Evolutionary conservation across 495 filamentous ascomycete species (phyloP).

Genomic region (Chaetomium cochliodes): DNA sequence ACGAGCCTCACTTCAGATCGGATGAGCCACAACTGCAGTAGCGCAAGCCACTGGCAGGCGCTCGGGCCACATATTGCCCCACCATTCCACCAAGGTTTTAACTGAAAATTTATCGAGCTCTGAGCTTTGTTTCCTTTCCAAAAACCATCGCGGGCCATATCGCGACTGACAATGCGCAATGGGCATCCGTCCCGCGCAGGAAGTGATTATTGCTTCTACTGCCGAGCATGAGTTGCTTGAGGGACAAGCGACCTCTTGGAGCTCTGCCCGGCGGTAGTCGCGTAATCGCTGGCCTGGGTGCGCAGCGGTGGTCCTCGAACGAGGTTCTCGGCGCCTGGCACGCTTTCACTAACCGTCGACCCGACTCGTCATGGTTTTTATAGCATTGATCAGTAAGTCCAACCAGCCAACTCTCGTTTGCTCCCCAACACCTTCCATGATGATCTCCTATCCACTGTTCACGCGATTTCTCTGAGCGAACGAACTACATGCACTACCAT

Average conservation of each 20-base stretch:
- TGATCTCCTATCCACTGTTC: conserved; percentile 52
- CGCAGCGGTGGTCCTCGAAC: no score
- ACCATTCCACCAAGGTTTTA: conserved; percentile 12
- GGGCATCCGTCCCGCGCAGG: neutral
- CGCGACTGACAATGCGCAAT: neutral
- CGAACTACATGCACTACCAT: conserved; percentile 99
- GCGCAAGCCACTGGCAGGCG: conserved; percentile 6
- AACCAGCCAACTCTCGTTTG: neutral
- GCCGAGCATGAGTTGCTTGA: neutral
- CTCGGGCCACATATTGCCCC: conserved; percentile 12
- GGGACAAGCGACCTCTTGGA: neutral
- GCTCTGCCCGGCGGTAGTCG: neutral
- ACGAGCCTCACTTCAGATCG: neutral
- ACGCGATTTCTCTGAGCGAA: conserved; percentile 81
- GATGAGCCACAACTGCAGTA: neutral
- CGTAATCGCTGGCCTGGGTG: neutral
- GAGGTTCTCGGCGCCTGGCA: neutral
- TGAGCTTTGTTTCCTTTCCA: conserved; percentile 15
- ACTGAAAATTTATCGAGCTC: conserved; percentile 21
- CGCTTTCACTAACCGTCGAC: neutral
- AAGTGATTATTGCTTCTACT: neutral
- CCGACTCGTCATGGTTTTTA: neutral
- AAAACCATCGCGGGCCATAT: neutral
- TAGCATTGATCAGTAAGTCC: conserved; percentile 18
- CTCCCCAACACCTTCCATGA: conserved; percentile 46